Base-by-base conservation (phyloP, 495 filamentous ascomycete genomes). In the Penicillium ucsense region DNA sequence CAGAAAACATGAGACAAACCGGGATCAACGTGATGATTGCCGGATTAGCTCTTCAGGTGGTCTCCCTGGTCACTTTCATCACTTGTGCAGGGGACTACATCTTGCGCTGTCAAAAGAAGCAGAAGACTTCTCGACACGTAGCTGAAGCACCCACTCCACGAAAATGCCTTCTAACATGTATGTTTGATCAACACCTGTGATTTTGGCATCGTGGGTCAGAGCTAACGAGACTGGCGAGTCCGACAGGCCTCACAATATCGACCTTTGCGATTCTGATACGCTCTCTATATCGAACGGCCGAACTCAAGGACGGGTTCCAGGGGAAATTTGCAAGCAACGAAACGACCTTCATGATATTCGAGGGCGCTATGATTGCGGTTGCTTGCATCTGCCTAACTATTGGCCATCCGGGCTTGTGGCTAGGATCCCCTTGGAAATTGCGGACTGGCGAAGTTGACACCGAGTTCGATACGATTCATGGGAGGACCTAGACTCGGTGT, bases 361-460 rank as follows among this genome's bases (percentile, higher is more conserved):
- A 89, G 66, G 80, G 83, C 27, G 63, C 77, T n/a, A 81, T 88
- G 81, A 78, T 89, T 55, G 62, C 72, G 9, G 53, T 81, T 39
- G 79, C 83, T 0, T 71, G 74, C 5, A 49, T 80, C 30, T 65
- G 63, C 20, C 51, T 87, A 48, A 84, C 81, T 11, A 56, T 27
- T 6, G 41, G 20, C 6, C 50, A 49, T 10, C 50, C 50, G 2
- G 50, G 38, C 34, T 7, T 35, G 10, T 10, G 10, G 6, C 2
- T 35, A 10, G 10, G 34, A 35, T 35, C 34, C 1, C 34, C 34
- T 35, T 2, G 1, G 34, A 35, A 35, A 10, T 10, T 35, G 34
- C 34, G 34, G 7, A 35, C 34, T 35, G 10, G 6, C 10, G 34
- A 35, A 35, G 10, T 7, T 10, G 34, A 10, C 34, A 35, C 10